These are phyloP conservation scores for Sonneratia caseolaris DNA, from an alignment of 345 rosid genomes.

Conservation along the genomic window DNA sequence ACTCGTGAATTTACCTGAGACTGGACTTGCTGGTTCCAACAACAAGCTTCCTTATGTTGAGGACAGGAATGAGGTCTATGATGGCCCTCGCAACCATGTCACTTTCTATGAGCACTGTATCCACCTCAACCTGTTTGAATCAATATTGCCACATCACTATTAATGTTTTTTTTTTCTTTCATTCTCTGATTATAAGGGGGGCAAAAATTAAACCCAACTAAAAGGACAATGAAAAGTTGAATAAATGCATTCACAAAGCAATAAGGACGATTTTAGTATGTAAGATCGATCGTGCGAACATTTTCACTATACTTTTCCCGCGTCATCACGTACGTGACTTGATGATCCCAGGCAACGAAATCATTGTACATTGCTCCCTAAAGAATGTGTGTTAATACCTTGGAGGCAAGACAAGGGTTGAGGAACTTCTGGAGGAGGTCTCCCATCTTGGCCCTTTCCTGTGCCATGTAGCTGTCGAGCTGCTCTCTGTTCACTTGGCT, in stretches of 20 bases:
- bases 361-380: too few species aligned
- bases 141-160: too few species aligned
- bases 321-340: too few species aligned
- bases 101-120: conserved; percentile 67
- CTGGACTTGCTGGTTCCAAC: conserved; percentile 59
- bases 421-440: conserved; percentile 39
- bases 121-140: conserved; percentile 43
- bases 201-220: too few species aligned
- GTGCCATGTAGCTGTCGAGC: conserved; percentile 44
- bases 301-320: too few species aligned
- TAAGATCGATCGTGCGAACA: too few species aligned
- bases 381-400: conserved; percentile 22
- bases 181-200: too few species aligned
- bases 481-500: conserved; percentile 51
- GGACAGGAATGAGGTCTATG: conserved; percentile 56
- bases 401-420: conserved; percentile 36
- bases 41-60: conserved; percentile 63
- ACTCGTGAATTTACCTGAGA: conserved; percentile 29
- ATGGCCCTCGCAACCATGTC: conserved; percentile 61
- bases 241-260: too few species aligned
- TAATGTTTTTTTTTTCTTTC: too few species aligned
- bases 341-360: too few species aligned
- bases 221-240: too few species aligned
- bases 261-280: too few species aligned
- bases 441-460: conserved; percentile 51